phyloP scores from a whole-genome alignment of 2,329 filamentous ascomycete species.

The Didymella glomerata region DNA sequence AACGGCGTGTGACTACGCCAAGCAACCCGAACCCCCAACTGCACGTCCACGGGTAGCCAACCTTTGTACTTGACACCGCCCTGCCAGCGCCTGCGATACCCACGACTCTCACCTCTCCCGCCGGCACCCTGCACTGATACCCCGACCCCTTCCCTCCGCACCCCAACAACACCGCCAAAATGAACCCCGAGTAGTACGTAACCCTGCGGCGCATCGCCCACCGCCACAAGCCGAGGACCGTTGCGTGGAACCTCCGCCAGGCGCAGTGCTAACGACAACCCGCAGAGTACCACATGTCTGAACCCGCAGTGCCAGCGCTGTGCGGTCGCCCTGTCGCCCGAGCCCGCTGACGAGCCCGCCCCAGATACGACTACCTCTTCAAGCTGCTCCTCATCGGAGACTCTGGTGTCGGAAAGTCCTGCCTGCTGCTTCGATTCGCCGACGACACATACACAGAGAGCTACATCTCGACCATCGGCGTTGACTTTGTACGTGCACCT shows the following conservation, averaged over 20 bases:
- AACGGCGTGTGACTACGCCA: no score
- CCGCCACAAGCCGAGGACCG: constrained; percentile 37
- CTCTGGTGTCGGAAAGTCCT: constrained; percentile 99
- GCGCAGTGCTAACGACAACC: constrained; percentile 37
- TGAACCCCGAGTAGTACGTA: constrained; percentile 94
- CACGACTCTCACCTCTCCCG: constrained; percentile 23
- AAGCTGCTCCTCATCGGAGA: constrained; percentile 99
- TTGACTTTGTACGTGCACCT: constrained; percentile 73
- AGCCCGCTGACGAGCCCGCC: constrained; percentile 34
- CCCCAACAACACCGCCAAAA: constrained; percentile 60
- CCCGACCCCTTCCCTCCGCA: constrained; percentile 23
- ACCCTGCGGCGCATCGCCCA: constrained; percentile 39
- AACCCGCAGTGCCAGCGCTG: constrained; percentile 4
- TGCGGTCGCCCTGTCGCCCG: constrained; percentile 13
- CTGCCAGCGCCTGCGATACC: constrained; percentile 39
- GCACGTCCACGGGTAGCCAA: constrained; percentile 25
- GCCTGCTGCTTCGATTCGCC: constrained; percentile 94
- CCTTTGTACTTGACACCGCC: constrained; percentile 34
- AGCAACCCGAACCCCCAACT: constrained; percentile 23
- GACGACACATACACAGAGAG: constrained; percentile 93
- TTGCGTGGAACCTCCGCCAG: constrained; percentile 18
- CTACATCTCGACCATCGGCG: constrained; percentile 99
- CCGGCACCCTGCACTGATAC: constrained; percentile 19
- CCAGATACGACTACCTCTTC: constrained; percentile 99
- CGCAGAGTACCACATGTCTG: constrained; percentile 34